Evolutionary conservation across 78 protist species (phyloP), one percentile per base, ranked within the genome.

Genomic region (Kipferlia bialata): DNA sequence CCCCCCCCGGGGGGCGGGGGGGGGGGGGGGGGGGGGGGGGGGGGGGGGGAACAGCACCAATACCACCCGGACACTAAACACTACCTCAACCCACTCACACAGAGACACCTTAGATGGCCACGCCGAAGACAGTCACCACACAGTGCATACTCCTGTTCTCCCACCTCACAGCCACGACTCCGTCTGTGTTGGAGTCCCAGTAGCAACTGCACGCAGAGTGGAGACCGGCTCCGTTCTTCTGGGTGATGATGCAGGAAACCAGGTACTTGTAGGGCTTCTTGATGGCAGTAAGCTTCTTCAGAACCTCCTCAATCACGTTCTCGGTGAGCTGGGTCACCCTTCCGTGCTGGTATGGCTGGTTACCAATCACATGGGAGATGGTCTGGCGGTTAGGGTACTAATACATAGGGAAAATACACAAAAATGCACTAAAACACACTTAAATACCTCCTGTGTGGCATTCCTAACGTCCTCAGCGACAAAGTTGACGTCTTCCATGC

Each of bases 141-240:
- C 81, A 79, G 66, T 78, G 70, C 78, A 86, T 75, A 32, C 69
- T 18, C 29, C 79, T 72, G 48, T 82, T 86, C 22, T 86, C 91
- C 79, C 77, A 81, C 37, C 72, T n/a, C 51, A 64, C 71, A 20
- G 80, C 70, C 31, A 45, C 54, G 29, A n/a, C n/a, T 3, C 78
- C 85, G 57, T 86, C 91, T 1, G 64, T 45, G 18, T 65, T 16
- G 13, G 63, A 28, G 72, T 86, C 91, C 91, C 91, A 86, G 59
- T 66, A 79, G 67, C 81, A 82, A 37, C 76, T 55, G 34, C 45
- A 59, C 36, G 86, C 70, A 29, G 85, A 41, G 65, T 83, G 86
- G 44, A 87, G 61, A 15, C 91, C 91, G 31, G 88, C 86, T 18
- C 88, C 88, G 37, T 65, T 71, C 39, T 80, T 80, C 73, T 87